Base-by-base conservation (phyloP, 176 grass and related monocot species). In the Coix lacrymajobi region DNA sequence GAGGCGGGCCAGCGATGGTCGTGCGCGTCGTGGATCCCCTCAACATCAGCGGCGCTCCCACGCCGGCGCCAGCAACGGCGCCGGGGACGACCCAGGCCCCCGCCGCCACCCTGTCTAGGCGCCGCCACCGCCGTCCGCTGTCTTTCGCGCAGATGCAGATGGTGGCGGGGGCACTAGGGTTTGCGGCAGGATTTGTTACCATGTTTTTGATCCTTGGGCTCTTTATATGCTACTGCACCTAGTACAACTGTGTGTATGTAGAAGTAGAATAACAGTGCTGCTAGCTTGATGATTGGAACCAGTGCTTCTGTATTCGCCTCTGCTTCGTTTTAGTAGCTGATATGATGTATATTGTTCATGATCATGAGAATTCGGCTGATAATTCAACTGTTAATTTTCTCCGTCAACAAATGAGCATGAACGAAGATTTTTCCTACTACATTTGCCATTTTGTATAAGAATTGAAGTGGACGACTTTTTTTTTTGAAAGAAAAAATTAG, bases 1-100 rank as follows among this genome's bases (percentile, higher is more conserved):
- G 31, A 36, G 71, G 78, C 79, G 3, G 90, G 90, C 1, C 66
- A 92, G 74, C 81, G 86, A 73, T 89, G 86, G 88, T 69, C 60
- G 73, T 92, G 8, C 79, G 79, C n/a, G 90, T 89, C 48, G 67
- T 16, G 22, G 39, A 71, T 58, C 2, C 8, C 25, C 9, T 8
- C 24, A 24, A 12, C 61, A 1, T 6, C 64, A 4, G 4, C 68
- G 6, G 17, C 19, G 72, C 48, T 1, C 48, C 48, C 1, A 29
- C 69, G 14, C 39, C 78, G 12, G 46, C 80, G 1, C 66, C 74
- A n/a, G n/a, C n/a, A n/a, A n/a, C n/a, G 31, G 5, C 3, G 5
- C 54, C 48, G 9, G 1, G 8, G 44, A 17, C 14, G 33, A 31
- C 67, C 6, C 19, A 15, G 46, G 6, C 54, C 32, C 12, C 45